Base-by-base conservation (phyloP, 768 basidiomycete genomes). In the Strobilomyces dryophilus region DNA sequence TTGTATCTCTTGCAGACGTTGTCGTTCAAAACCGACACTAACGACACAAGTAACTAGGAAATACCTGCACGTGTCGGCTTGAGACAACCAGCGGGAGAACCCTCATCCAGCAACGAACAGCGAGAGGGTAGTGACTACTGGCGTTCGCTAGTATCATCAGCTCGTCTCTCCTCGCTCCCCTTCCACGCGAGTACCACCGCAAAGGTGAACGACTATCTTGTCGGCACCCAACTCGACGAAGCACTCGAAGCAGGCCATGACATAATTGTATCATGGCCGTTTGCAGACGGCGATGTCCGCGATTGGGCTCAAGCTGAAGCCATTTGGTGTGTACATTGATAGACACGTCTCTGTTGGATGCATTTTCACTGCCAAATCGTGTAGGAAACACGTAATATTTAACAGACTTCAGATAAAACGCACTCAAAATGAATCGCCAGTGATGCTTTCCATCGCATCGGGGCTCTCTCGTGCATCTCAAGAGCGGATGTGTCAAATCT, bases 291-390 rank as follows among this genome's bases (percentile, higher is more conserved):
- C 4, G 79, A 82, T 60, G 74, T 95, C 52, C 76, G 72, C 15
- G 87, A 95, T 64, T 95, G 85, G 84, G 78, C 74, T 18, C 91
- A 92, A 58, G 88, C 90, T 17, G 93, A 95, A 67, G 94, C 92
- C 0, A 75, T 97, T 47, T 92, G 92, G 93, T 93, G 66, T 46
- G 45, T 45, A 49, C 20, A 46, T n/a, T n/a, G 5, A 47, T 29
- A n/a, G 32, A 11, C 42, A 32, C 26, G 18, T 39, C 11, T 45
- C 24, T 49, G 36, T 34, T 21, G 20, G n/a, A n/a, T 43, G 45
- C 31, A 55, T 43, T 46, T 42, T 57, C 43, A 51, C 45, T 50
- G 27, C 46, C 17, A 20, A 55, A 27, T 26, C 44, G 34, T 49
- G 32, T 72, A 95, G 92, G 89, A 94, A 94, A 74, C 75, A 95